A percentile compares a stretch with the other conserved stretches of the same genome.
These are phyloP conservation scores for Citrullus colocynthis DNA, from an alignment of 306 rosid genomes.

Conservation along the genomic window DNA sequence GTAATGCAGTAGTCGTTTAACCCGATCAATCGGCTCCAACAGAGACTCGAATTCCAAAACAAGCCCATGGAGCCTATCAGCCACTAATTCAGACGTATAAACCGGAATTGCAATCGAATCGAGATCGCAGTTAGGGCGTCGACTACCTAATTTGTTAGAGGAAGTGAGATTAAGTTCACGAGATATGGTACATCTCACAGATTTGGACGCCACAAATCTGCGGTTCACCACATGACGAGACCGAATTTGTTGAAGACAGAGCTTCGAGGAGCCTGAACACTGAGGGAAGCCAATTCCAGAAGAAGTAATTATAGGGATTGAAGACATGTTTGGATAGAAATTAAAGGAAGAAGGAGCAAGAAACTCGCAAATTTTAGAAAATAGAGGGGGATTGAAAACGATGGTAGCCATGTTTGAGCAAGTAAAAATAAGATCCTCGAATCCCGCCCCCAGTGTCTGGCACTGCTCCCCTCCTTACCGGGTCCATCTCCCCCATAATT, in stretches of 20 bases:
- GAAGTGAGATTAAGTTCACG: not conserved
- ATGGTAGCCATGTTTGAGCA: not conserved
- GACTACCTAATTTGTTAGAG: not conserved
- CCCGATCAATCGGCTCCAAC: constrained; percentile 44
- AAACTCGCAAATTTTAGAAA: not conserved
- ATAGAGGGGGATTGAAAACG: not conserved
- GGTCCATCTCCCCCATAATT: not conserved
- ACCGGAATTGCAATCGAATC: not conserved
- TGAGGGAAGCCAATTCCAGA: not conserved
- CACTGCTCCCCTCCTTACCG: not conserved
- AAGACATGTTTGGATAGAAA: not conserved
- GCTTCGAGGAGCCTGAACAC: not conserved
- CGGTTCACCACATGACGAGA: not conserved
- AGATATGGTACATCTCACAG: not conserved
- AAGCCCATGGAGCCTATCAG: not conserved
- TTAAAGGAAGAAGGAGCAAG: not conserved
- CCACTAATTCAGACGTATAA: not conserved
- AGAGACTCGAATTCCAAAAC: constrained; percentile 5
- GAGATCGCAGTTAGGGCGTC: not conserved
- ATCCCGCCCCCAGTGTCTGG: not conserved
- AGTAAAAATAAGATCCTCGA: not conserved
- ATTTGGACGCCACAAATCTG: not conserved
- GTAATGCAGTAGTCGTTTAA: constrained; percentile 49
- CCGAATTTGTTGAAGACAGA: not conserved
- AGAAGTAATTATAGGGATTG: not conserved